Evolutionary conservation across 2,329 filamentous ascomycete genomes (phyloP).

Genomic region (Cryphonectria radicalis): DNA sequence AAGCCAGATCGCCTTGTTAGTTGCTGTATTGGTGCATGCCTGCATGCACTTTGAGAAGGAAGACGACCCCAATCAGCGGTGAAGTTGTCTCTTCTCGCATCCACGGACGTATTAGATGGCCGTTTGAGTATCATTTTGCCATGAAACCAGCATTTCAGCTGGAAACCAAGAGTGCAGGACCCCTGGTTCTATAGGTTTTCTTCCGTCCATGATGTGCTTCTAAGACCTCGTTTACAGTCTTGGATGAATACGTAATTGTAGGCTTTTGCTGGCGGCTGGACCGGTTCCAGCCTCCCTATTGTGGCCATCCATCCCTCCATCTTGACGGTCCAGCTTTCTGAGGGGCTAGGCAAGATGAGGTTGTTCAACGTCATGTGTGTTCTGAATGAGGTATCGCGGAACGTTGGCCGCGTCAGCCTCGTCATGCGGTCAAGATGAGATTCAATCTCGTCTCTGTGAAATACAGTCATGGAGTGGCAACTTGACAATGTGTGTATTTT

Average conservation of each 20-base stretch:
- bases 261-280: background rate
- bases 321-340: background rate
- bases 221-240: background rate
- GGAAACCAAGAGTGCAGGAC: background rate
- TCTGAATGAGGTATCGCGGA: background rate
- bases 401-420: background rate
- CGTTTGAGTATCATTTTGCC: background rate
- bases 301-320: background rate
- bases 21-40: background rate
- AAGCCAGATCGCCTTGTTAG: background rate
- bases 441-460: background rate
- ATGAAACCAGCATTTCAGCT: background rate
- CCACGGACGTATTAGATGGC: too few relatives aligned
- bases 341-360: background rate
- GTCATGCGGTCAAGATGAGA: background rate
- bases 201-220: background rate
- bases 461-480: too few relatives aligned
- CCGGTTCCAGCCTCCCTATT: background rate
- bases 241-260: background rate
- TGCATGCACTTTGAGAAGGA: background rate
- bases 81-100: background rate
- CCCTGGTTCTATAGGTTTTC: background rate
- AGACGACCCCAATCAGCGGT: background rate
- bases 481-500: too few relatives aligned
- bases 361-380: background rate